Base-by-base conservation (phyloP, 2,329 filamentous ascomycete genomes). In the Tothia fuscella region DNA sequence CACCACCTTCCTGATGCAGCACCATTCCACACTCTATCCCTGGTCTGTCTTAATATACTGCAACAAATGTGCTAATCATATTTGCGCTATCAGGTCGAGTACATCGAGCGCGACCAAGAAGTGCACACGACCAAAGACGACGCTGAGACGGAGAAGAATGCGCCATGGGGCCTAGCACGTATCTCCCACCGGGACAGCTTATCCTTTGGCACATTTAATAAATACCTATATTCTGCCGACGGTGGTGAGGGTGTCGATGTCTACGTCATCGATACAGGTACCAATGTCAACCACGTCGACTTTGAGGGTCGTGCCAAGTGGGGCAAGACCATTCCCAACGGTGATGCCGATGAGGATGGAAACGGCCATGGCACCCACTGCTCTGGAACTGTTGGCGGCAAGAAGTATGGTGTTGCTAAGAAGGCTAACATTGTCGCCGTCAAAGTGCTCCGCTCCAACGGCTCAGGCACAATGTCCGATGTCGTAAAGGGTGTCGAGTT, bases 381-480 rank as follows among this genome's bases (percentile, higher is more conserved):
- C 79, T 96, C 91, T 50, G 91, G 91, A 55, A 98, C 93, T 48
- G 81, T 98, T 56, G 91, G 84, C 51, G 91, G 93, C 61, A 93
- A 91, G 78, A 95, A 94, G 73, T 98, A 94, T 61, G 91, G 91
- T 76, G 91, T 98, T 50, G 89, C 91, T 62, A 98, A 98, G 81
- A 95, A 96, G 78, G 91, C 93, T 59, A 79, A 85, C 54, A 72
- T 98, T 63, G 88, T 93, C 58, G 91, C 91, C 50, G 88, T 98
- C 72, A 98, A 98, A 80, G 91, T 98, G 30, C 82, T 98, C 54
- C 79, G 82, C 61, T 95, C 89, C 55, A 98, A 94, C 66, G 91
- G 91, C 56, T 95, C 89, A 38, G 91, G 91, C 56, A 88, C 86
- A 61, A 98, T 98, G 93, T 88, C 88, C 45, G 91, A 98, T 60